Percentiles rank a stretch among this genome's conserved stretches.
These are phyloP conservation scores for Arthrobotrys sinensis DNA, from an alignment of 2,329 filamentous ascomycete genomes.

Conservation along the genomic window DNA sequence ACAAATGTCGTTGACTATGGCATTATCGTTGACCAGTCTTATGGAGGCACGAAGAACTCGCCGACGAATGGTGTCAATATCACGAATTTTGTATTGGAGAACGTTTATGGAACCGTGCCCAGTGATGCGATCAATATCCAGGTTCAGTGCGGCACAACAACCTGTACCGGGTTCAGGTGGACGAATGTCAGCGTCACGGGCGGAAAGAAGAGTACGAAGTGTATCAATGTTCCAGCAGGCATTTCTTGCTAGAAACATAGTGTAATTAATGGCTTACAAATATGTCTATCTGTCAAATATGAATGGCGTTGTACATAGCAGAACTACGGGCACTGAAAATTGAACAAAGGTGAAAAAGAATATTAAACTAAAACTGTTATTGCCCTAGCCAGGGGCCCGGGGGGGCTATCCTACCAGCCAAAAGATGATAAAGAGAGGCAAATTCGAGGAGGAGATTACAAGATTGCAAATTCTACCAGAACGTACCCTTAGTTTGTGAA, in stretches of 20 bases:
- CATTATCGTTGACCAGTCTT: constrained; percentile 75
- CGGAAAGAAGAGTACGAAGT: constrained; percentile 67
- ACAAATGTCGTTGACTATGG: constrained; percentile 72
- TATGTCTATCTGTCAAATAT: neutral
- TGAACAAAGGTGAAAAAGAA: too few species aligned
- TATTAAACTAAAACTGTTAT: too few species aligned
- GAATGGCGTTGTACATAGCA: too few species aligned
- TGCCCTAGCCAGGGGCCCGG: too few species aligned
- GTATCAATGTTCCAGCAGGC: constrained; percentile 66
- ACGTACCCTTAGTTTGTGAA: too few species aligned
- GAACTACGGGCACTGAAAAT: too few species aligned
- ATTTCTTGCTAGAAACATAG: constrained; percentile 63
- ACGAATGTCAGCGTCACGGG: constrained; percentile 66
- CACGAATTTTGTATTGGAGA: constrained; percentile 68
- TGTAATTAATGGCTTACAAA: neutral
- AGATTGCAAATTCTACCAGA: too few species aligned
- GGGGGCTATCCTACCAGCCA: too few species aligned
- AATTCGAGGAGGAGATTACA: too few species aligned
- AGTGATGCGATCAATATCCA: constrained; percentile 66
- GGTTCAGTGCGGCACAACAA: constrained; percentile 67
- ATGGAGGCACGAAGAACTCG: constrained; percentile 65
- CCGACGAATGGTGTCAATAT: constrained; percentile 71
- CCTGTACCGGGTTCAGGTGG: constrained; percentile 68
- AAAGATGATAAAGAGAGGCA: too few species aligned
- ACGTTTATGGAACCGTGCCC: constrained; percentile 68